Evolutionary conservation across 495 filamentous ascomycete species (phyloP).

Genomic region (Pyrenula massariospora): DNA sequence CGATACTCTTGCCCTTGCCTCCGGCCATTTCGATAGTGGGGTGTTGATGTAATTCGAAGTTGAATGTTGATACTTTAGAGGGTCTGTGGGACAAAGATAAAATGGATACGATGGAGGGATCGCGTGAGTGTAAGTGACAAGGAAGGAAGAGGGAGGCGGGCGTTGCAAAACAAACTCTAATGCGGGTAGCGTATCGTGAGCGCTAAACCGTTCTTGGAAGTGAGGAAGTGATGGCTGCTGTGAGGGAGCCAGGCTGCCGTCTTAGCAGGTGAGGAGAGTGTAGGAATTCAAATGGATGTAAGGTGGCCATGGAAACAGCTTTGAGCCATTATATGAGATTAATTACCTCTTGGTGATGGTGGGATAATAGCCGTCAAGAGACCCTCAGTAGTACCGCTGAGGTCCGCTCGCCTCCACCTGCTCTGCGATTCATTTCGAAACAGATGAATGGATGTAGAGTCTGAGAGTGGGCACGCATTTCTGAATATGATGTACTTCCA

Average conservation of each 20-base stretch:
- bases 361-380: background rate
- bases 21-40: conserved; percentile 43
- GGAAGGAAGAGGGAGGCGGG: background rate
- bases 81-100: background rate
- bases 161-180: background rate
- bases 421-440: too few relatives aligned
- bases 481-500: too few relatives aligned
- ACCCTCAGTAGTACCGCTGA: too few relatives aligned
- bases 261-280: background rate
- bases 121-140: background rate
- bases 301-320: background rate
- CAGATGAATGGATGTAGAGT: too few relatives aligned
- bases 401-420: too few relatives aligned
- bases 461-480: too few relatives aligned
- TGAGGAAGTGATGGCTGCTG: background rate
- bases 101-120: background rate
- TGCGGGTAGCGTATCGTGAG: background rate
- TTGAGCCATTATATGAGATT: background rate
- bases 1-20: conserved; percentile 89
- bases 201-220: background rate
- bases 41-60: background rate
- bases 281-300: too few relatives aligned
- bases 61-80: background rate
- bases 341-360: background rate
- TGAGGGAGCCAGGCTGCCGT: background rate